These are phyloP conservation scores for Umbellularia californica DNA, from an alignment of 164 flowering plant genomes.

Conservation along the genomic window DNA sequence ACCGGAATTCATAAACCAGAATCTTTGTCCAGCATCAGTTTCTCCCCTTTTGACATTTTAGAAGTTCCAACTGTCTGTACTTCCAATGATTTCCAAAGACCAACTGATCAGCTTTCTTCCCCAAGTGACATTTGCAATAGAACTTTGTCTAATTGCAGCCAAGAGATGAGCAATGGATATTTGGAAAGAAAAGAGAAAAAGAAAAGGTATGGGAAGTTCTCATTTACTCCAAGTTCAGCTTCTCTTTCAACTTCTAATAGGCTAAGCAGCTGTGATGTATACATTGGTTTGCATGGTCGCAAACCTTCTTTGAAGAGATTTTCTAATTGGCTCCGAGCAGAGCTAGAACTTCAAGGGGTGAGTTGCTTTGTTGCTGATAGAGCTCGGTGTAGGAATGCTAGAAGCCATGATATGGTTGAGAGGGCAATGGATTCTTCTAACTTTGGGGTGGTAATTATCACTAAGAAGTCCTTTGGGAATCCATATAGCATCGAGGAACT, in stretches of 20 bases:
- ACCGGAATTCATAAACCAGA: slow-evolving; percentile 28
- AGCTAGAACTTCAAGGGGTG: slow-evolving; percentile 80
- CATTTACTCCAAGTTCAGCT: slow-evolving; percentile 37
- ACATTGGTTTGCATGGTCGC: slow-evolving; percentile 80
- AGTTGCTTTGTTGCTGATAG: slow-evolving; percentile 84
- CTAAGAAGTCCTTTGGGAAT: slow-evolving; percentile 77
- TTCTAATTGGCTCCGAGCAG: slow-evolving; percentile 83
- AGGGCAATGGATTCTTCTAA: slow-evolving; percentile 74
- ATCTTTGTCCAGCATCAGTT: slow-evolving; percentile 21
- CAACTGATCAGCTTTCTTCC: slow-evolving; percentile 38
- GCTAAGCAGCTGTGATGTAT: slow-evolving; percentile 76
- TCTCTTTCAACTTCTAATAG: slow-evolving; percentile 44
- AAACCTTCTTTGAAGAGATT: slow-evolving; percentile 74
- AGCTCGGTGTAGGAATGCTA: slow-evolving; percentile 65
- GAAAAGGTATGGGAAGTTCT: slow-evolving; percentile 34
- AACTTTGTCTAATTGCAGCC: slow-evolving; percentile 33
- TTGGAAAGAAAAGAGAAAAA: slow-evolving; percentile 34
- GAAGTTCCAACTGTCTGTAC: slow-evolving; percentile 24
- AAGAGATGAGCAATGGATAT: slow-evolving; percentile 28
- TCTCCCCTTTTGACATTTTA: slow-evolving; percentile 23
- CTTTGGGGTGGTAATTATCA: slow-evolving; percentile 75
- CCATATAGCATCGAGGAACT: slow-evolving; percentile 89
- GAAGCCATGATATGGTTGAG: slow-evolving; percentile 62
- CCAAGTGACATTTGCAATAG: slow-evolving; percentile 39
- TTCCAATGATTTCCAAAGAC: slow-evolving; percentile 30